Conservation (phyloP, 169 alveolate species). For the Plasmodium inui region DNA sequence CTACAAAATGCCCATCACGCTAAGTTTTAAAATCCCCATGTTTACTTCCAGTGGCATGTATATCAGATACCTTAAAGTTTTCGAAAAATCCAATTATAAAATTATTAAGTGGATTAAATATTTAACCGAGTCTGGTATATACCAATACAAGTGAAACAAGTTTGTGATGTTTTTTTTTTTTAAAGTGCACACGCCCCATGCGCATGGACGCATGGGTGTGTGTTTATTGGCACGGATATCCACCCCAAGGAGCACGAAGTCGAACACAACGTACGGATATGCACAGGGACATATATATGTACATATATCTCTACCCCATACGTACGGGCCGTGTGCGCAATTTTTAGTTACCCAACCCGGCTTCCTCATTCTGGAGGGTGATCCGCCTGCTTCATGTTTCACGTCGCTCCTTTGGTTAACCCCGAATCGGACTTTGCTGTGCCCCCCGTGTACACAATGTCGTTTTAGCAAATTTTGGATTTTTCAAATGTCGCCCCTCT, state of each 20-base stretch:
- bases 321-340: not conserved
- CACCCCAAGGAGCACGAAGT: not conserved
- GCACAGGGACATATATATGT: not conserved
- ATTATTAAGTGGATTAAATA: slow-evolving; percentile 69
- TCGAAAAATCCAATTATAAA: slow-evolving; percentile 63
- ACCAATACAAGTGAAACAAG: slow-evolving; percentile 37
- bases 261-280: not conserved
- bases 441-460: not conserved
- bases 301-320: not conserved
- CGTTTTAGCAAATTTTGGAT: not conserved
- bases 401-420: not conserved
- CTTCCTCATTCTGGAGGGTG: not conserved
- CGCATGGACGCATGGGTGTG: not conserved
- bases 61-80: slow-evolving; percentile 54
- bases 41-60: slow-evolving; percentile 73
- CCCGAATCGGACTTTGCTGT: not conserved
- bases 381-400: not conserved
- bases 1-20: slow-evolving; percentile 77
- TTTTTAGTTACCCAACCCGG: not conserved
- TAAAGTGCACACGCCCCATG: not conserved
- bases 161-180: slow-evolving; percentile 5
- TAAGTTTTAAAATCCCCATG: slow-evolving; percentile 81
- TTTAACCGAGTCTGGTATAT: slow-evolving; percentile 55
- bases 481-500: not conserved
- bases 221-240: not conserved